Base-by-base conservation (phyloP, 495 filamentous ascomycete species). In the Hypoxylon lienhwacheense region DNA sequence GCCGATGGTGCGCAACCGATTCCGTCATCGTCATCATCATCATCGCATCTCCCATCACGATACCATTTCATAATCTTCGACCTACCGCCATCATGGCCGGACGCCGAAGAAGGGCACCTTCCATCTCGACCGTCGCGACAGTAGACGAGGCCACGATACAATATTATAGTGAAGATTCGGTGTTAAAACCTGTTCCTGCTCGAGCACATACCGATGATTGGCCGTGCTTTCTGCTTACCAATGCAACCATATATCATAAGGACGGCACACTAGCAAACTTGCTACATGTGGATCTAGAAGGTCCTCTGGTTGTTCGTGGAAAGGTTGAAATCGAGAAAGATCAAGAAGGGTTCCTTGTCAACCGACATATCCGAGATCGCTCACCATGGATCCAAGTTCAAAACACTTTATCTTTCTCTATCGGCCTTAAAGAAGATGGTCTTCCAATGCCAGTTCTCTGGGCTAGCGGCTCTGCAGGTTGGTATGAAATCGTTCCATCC, bases 391-490 rank as follows among this genome's bases (percentile, higher is more conserved):
- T 92, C 57, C 81, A 88, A 47, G 79, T 91, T 36, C 70, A 75
- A 26, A 73, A 80, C 36, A 83, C 88, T 0, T 74, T 73, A 6
- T 72, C 77, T 6, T 95, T 84, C 69, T 84, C 89, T 0, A 87
- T 89, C 62, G 87, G 86, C 14, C 78, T 64, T 6, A 65, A 65
- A 39, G 59, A 85, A 39, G 81, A 77, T 39, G 76, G 76, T 7
- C 77, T 84, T 58, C 77, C 81, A 5, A 77, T 75, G 15, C 74
- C 84, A 26, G 77, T 80, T 25, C 69, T 91, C 37, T 95, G 89
- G 89, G 86, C 87, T 22, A 81, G 82, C 25, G 89, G 89, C 37
- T 69, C 75, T 50, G 81, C 85, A n/a, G 89, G 88, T 47, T 92
- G 88, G 88, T 92, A 83, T 68, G 79, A 85, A 65, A 81, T 93